These are phyloP conservation scores for Sodiomyces alkalinus DNA, from an alignment of 2,329 filamentous ascomycete species.

Conservation along the genomic window DNA sequence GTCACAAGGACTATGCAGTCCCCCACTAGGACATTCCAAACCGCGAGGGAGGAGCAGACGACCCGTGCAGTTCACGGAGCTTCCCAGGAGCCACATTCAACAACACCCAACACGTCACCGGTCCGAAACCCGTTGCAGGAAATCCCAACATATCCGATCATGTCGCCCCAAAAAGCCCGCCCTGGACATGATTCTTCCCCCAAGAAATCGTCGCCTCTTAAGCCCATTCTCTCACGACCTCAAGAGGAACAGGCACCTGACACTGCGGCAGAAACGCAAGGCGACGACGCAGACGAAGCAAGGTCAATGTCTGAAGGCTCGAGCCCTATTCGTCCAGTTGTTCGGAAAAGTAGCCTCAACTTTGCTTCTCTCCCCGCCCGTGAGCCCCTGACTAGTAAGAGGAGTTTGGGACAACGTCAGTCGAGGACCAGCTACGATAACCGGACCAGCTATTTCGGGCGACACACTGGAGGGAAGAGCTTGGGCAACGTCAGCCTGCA, in stretches of 20 bases:
- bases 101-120: constrained; percentile 7
- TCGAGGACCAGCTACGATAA: constrained; percentile 63
- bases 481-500: constrained; percentile 33
- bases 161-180: constrained; percentile 7
- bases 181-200: constrained; percentile 8
- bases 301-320: constrained; percentile 54
- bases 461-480: constrained; percentile 60
- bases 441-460: constrained; percentile 59
- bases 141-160: constrained; percentile 4
- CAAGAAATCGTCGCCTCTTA: constrained; percentile 9
- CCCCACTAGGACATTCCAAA: constrained; percentile 23
- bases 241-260: constrained; percentile 4
- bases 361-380: constrained; percentile 87
- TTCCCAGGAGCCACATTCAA: constrained; percentile 5
- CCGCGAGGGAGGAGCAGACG: constrained; percentile 28
- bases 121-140: constrained; percentile 8
- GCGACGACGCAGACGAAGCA: constrained; percentile 28
- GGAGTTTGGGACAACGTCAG: constrained; percentile 59
- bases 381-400: constrained; percentile 72
- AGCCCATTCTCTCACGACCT: constrained; percentile 3
- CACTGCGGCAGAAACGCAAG: constrained; percentile 3
- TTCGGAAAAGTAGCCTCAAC: constrained; percentile 88
- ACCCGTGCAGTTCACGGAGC: constrained; percentile 9
- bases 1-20: constrained; percentile 11
- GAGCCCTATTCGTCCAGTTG: constrained; percentile 58